These are phyloP conservation scores for Tricholoma matsutake DNA, from an alignment of 768 basidiomycete genomes.

Conservation along the genomic window DNA sequence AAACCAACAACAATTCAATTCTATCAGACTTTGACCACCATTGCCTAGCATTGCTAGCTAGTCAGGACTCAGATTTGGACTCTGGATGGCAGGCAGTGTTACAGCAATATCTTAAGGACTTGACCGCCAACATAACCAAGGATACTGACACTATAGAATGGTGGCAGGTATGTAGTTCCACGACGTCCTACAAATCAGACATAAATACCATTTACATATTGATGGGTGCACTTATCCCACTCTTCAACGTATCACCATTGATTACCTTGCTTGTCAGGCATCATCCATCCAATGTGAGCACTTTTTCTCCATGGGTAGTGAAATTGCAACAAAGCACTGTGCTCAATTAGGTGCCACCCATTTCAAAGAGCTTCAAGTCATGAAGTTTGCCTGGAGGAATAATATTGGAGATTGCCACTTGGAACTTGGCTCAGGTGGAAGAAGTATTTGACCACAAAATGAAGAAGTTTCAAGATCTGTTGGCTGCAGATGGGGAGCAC, in stretches of 20 bases:
- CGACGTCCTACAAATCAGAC: background rate
- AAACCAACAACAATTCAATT: background rate
- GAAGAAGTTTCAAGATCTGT: background rate
- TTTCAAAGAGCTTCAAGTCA: background rate
- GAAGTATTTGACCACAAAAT: background rate
- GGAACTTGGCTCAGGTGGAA: background rate
- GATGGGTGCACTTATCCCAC: background rate
- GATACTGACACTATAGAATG: constrained; percentile 13
- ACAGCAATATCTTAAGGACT: constrained; percentile 8
- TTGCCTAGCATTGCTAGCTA: background rate
- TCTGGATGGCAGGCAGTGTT: constrained; percentile 9
- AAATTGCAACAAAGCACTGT: background rate
- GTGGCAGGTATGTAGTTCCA: constrained; percentile 12
- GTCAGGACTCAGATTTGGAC: background rate
- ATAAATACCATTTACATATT: background rate
- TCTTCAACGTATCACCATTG: background rate
- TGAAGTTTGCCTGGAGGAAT: background rate
- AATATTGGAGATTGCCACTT: background rate
- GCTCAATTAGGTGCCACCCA: background rate
- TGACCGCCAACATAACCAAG: constrained; percentile 11
- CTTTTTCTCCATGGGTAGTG: background rate
- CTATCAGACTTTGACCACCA: constrained; percentile 6
- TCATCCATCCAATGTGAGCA: background rate
- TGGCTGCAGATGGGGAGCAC: background rate
- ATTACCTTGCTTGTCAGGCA: background rate